These are phyloP conservation scores for Schizosaccharomyces cryophilus DNA, from an alignment of 805 yeast species.

Conservation along the genomic window DNA sequence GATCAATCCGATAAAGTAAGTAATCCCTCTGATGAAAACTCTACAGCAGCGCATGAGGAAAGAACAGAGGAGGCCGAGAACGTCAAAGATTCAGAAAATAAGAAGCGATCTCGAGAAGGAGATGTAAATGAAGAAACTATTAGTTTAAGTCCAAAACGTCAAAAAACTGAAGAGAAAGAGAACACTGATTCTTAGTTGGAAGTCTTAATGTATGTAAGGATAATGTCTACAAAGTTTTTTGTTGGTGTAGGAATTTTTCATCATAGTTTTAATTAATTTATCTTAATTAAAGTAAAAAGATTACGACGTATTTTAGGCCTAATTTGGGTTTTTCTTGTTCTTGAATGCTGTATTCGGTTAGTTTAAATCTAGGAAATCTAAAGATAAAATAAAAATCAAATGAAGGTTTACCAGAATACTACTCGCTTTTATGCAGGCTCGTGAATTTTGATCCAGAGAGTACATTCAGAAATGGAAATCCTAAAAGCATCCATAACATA, in stretches of 20 bases:
- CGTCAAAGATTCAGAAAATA: background rate
- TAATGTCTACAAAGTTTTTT: background rate
- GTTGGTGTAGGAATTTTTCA: background rate
- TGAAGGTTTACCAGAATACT: too few species aligned
- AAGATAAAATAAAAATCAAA: too few species aligned
- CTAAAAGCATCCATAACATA: too few species aligned
- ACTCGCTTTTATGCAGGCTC: too few species aligned
- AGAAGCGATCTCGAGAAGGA: background rate
- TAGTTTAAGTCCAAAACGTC: background rate
- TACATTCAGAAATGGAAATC: too few species aligned
- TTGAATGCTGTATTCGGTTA: too few species aligned
- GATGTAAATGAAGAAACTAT: background rate
- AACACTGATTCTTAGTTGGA: background rate
- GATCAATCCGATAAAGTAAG: background rate
- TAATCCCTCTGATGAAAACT: background rate
- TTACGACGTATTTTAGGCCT: too few species aligned
- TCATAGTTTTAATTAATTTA: too few species aligned
- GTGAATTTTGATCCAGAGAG: too few species aligned
- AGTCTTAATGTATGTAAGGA: background rate
- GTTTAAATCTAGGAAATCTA: too few species aligned
- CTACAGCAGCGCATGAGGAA: background rate
- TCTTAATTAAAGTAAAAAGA: too few species aligned
- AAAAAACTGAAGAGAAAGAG: background rate
- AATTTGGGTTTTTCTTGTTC: too few species aligned
- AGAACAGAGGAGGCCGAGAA: background rate